phyloP scores from a whole-genome alignment of 2,329 filamentous ascomycete species.

The Aspergillus sp. region DNA sequence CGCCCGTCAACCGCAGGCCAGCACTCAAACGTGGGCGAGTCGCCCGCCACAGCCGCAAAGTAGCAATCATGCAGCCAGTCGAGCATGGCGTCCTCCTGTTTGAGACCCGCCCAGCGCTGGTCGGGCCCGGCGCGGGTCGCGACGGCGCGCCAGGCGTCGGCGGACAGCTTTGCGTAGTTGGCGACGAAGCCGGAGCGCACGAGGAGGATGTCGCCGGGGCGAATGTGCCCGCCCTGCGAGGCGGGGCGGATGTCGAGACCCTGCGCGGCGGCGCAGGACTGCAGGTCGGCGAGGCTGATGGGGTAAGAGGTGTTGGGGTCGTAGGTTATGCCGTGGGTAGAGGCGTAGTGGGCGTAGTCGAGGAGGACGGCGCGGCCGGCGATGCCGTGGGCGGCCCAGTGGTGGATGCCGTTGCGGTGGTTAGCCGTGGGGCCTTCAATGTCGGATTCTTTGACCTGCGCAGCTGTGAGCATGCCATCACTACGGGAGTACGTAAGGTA shows the following conservation, averaged over 20 bases:
- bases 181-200: slow-evolving; percentile 64
- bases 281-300: slow-evolving; percentile 57
- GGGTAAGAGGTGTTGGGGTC: slow-evolving; percentile 54
- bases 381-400: slow-evolving; percentile 43
- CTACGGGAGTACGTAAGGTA: neutral
- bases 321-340: slow-evolving; percentile 51
- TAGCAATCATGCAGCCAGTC: slow-evolving; percentile 69
- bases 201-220: slow-evolving; percentile 64
- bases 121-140: slow-evolving; percentile 37
- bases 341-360: slow-evolving; percentile 47
- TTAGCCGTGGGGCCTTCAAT: slow-evolving; percentile 34
- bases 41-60: slow-evolving; percentile 65
- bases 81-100: slow-evolving; percentile 55
- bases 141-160: slow-evolving; percentile 31
- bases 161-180: slow-evolving; percentile 51
- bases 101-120: slow-evolving; percentile 50
- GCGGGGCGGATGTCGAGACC: slow-evolving; percentile 60
- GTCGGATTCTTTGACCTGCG: slow-evolving; percentile 34
- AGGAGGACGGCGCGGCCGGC: slow-evolving; percentile 43
- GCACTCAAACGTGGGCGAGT: slow-evolving; percentile 63
- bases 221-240: slow-evolving; percentile 54
- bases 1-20: slow-evolving; percentile 50
- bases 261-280: slow-evolving; percentile 58
- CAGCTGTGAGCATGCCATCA: neutral
- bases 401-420: slow-evolving; percentile 42